These are phyloP conservation scores for Monilinia polystroma DNA, from an alignment of 2,329 filamentous ascomycete genomes.

Conservation along the genomic window DNA sequence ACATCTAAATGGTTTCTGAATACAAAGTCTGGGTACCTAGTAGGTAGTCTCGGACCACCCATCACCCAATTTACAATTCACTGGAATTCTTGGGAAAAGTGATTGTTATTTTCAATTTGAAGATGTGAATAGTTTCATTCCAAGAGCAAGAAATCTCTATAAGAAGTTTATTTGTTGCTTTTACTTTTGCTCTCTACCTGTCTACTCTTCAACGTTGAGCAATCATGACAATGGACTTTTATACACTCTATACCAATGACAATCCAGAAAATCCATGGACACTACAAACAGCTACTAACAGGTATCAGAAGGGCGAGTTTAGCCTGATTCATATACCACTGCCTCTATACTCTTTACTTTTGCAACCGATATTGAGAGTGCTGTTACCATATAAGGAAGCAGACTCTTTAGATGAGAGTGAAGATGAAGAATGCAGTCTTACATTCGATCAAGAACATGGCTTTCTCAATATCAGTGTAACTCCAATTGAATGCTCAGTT, in stretches of 20 bases:
- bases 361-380: conserved; percentile 84
- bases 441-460: conserved; percentile 60
- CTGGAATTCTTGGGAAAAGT: not conserved
- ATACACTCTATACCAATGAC: conserved; percentile 1
- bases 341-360: conserved; percentile 70
- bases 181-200: not conserved
- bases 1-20: conserved; percentile 15
- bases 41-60: not conserved
- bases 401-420: conserved; percentile 37
- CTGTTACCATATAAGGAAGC: conserved; percentile 64
- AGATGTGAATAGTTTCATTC: conserved; percentile 4
- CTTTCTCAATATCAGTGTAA: conserved; percentile 92
- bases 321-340: conserved; percentile 89
- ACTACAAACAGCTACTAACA: conserved; percentile 30
- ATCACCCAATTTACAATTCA: conserved; percentile 12
- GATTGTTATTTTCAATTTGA: not conserved
- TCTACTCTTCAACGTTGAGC: not conserved
- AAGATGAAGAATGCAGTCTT: conserved; percentile 46
- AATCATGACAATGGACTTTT: not conserved
- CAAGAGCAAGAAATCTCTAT: not conserved
- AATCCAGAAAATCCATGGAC: not conserved
- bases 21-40: not conserved
- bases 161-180: not conserved
- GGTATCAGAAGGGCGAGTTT: conserved; percentile 73
- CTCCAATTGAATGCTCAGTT: conserved; percentile 87